Base-by-base conservation (phyloP, 176 grass and related monocot species). In the Eragrostis nindensis region DNA sequence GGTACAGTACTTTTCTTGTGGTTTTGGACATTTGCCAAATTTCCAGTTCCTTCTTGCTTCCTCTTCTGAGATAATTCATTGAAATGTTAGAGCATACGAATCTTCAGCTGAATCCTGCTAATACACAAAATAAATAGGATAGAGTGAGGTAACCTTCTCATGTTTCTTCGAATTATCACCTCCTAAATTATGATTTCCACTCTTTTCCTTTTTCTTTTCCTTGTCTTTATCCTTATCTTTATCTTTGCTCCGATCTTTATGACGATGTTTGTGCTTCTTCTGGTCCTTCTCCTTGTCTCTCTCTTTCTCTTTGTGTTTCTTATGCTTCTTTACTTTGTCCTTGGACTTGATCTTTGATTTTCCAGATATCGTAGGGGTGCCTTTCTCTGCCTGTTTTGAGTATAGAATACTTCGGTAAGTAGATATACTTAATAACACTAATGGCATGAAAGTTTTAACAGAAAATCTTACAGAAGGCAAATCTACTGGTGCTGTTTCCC, bases 201-300 rank as follows among this genome's bases (percentile, higher is more conserved):
- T 92, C 87, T 98, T 98, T 15, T 94, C 95, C 53, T 93, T 98
- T 82, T 91, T 94, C 74, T 92, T 97, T 36, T 97, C 90, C 82
- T 83, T 94, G 68, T 90, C 88, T 50, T 84, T 87, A 2, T 82
- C 80, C 49, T 90, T 93, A 1, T 94, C 82, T 75, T 92, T 98
- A 59, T 94, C 90, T 91, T 91, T 98, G 85, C 77, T 92, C 66
- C 83, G 85, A 83, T 98, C 95, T 85, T 93, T 98, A 85, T 93
- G 92, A 38, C 92, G 90, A 86, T 93, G 92, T 85, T 98, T 98
- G 72, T 94, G 95, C 88, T 98, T 98, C 86, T 94, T 98, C 52
- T 98, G 95, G 68, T 98, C 95, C 88, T 93, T 92, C 77, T 92
- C 90, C 80, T 87, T 97, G 26, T 97, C 94, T 73, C 80, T 93